Evolutionary conservation across 2,329 filamentous ascomycete genomes (phyloP).

Genomic region (Calycina herbarum): DNA sequence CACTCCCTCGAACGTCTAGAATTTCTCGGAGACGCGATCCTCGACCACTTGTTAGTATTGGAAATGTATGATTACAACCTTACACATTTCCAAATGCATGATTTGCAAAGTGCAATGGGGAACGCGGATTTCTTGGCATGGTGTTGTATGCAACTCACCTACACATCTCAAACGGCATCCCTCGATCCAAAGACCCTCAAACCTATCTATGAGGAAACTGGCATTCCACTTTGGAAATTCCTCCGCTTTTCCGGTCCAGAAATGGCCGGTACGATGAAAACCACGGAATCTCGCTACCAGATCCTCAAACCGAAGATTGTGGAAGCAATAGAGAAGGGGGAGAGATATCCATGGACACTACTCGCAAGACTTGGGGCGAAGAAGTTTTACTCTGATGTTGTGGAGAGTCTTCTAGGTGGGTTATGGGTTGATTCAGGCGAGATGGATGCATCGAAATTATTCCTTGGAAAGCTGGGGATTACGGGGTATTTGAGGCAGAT

Average conservation of each 20-base stretch:
- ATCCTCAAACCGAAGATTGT: constrained; percentile 50
- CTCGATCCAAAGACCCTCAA: constrained; percentile 20
- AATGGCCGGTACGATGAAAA: constrained; percentile 47
- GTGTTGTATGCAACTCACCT: constrained; percentile 60
- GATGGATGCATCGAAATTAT: constrained; percentile 55
- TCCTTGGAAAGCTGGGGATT: constrained; percentile 67
- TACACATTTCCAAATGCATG: constrained; percentile 67
- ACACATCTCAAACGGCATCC: constrained; percentile 27
- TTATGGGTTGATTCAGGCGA: constrained; percentile 79
- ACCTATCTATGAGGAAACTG: constrained; percentile 13
- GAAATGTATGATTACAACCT: constrained; percentile 52
- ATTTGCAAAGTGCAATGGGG: constrained; percentile 71
- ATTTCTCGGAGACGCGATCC: constrained; percentile 81
- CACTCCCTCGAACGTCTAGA: constrained; percentile 72
- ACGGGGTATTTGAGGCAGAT: constrained; percentile 61
- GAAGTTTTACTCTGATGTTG: constrained; percentile 81
- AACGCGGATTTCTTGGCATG: constrained; percentile 82
- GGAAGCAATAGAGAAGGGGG: constrained; percentile 49
- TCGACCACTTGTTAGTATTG: constrained; percentile 74
- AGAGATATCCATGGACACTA: constrained; percentile 73
- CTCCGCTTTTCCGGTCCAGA: constrained; percentile 58
- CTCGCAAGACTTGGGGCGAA: constrained; percentile 64
- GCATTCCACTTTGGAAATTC: constrained; percentile 61
- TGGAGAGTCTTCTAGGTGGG: constrained; percentile 79
- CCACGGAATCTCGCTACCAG: constrained; percentile 28